phyloP scores from a whole-genome alignment of 805 yeast species.

The Starmera pachycereana region DNA sequence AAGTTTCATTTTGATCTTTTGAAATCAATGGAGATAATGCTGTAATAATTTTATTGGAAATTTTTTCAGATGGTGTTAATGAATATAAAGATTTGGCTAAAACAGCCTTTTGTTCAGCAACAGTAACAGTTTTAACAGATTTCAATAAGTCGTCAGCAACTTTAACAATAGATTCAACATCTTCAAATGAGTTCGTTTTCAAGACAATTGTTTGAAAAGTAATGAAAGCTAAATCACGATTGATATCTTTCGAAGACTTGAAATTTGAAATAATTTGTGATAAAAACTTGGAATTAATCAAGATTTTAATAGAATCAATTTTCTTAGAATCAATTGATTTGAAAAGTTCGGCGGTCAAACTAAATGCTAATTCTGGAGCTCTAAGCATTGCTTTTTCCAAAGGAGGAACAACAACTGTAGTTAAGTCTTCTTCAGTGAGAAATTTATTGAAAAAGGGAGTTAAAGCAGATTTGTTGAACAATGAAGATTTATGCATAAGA shows the following conservation, averaged over 20 bases:
- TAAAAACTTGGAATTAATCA: slow-evolving; percentile 37
- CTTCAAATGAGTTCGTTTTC: no score
- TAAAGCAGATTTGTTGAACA: slow-evolving; percentile 28
- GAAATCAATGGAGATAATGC: slow-evolving; percentile 40
- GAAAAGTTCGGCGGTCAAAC: slow-evolving; percentile 44
- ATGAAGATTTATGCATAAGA: slow-evolving; percentile 34
- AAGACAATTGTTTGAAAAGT: no score
- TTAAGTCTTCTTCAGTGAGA: slow-evolving; percentile 29
- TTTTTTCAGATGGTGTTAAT: slow-evolving; percentile 15
- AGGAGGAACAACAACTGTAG: slow-evolving; percentile 38
- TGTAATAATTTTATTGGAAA: slow-evolving; percentile 29
- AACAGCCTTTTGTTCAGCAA: slow-evolving; percentile 54
- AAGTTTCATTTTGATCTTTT: slow-evolving; percentile 70
- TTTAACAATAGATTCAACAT: slow-evolving; percentile 8
- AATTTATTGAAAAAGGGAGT: slow-evolving; percentile 35
- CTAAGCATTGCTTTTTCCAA: slow-evolving; percentile 69
- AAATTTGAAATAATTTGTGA: slow-evolving; percentile 42
- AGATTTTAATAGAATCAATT: slow-evolving; percentile 31
- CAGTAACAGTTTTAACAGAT: slow-evolving; percentile 45
- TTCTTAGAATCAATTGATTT: slow-evolving; percentile 13
- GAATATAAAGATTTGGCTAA: slow-evolving; percentile 34
- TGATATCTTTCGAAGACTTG: slow-evolving; percentile 62
- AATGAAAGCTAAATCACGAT: slow-evolving; percentile 27
- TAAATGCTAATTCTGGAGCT: slow-evolving; percentile 64
- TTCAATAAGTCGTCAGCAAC: slow-evolving; percentile 46